Evolutionary conservation across 2,329 filamentous ascomycete genomes (phyloP).

Genomic region (Fusarium solani-melongenae): DNA sequence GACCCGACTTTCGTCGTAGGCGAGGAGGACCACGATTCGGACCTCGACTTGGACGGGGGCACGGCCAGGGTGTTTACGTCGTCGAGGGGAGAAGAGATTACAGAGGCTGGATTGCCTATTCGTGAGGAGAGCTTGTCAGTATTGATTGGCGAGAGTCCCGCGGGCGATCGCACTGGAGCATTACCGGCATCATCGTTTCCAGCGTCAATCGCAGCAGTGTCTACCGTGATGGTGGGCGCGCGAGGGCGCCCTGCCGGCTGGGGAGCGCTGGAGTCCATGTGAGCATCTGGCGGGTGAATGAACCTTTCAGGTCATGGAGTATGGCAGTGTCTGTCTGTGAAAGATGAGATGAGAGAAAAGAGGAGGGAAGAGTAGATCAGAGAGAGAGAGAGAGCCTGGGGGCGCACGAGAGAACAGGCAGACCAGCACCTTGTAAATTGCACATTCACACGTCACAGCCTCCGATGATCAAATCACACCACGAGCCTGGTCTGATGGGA

Average conservation of each 20-base stretch:
- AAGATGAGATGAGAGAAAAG: background rate
- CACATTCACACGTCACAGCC: background rate
- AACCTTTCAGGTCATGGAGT: background rate
- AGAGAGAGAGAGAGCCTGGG: background rate
- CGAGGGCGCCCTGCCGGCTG: constrained; percentile 18
- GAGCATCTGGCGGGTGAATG: background rate
- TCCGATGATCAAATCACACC: background rate
- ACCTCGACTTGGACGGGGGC: constrained; percentile 17
- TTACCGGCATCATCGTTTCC: constrained; percentile 32
- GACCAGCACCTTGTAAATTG: background rate
- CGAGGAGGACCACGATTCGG: constrained; percentile 32
- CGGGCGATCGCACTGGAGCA: constrained; percentile 31
- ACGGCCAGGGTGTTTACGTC: constrained; percentile 33
- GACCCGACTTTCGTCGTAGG: constrained; percentile 34
- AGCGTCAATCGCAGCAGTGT: constrained; percentile 32
- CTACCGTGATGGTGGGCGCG: constrained; percentile 36
- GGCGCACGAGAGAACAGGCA: background rate
- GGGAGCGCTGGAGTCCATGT: constrained; percentile 25
- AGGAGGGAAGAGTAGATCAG: background rate
- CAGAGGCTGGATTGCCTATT: constrained; percentile 17
- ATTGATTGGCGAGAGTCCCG: background rate
- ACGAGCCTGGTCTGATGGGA: background rate
- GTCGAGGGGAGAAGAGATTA: constrained; percentile 27
- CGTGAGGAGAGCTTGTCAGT: background rate
- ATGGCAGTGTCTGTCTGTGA: background rate